Base-by-base conservation (phyloP, 345 rosid genomes). In the Aegle marmelos region DNA sequence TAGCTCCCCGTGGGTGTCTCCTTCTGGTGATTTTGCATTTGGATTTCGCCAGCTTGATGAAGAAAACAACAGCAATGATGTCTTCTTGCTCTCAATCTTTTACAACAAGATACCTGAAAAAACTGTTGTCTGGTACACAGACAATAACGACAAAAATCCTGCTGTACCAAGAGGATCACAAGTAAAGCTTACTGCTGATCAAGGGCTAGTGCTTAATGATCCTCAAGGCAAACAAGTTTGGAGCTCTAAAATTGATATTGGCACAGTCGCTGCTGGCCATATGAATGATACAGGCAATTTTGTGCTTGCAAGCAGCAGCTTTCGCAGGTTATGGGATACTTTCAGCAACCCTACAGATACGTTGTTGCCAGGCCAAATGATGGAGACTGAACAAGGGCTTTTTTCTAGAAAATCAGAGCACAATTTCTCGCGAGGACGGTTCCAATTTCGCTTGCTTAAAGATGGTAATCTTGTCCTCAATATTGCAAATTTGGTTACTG, bases 11-110 rank as follows among this genome's bases (percentile, higher is more conserved):
- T 64, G 68, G 68, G 70, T 79, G 31, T 84, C 84, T 54, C 79
- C 84, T 79, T 84, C 84, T 1, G 71, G 76, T 6, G 68, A 84
- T 24, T 84, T 84, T 14, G 84, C 87, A 7, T 81, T 81, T 34
- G 84, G 87, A 50, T 81, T 84, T 54, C 72, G 13, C 39, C 79
- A 41, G 56, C 45, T 48, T 9, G 48, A 41, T 11, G 48, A 10
- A 41, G 48, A 10, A 41, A 41, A 41, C 48, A 41, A 41, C 25
- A 34, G 37, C 25, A 8, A 56, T 7, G 70, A 76, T 53, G 53
- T 9, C 19, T 84, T 76, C 81, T 62, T 84, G 69, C 82, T 80
- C 27, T 70, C 86, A 45, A 74, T 84, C 8, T 84, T 84, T 84
- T 81, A 80, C 34, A 58, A 80, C 54, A 83, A 65, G 33, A 76